Evolutionary conservation across 2,329 filamentous ascomycete species (phyloP).

Genomic region (Xylariaceae sp.): DNA sequence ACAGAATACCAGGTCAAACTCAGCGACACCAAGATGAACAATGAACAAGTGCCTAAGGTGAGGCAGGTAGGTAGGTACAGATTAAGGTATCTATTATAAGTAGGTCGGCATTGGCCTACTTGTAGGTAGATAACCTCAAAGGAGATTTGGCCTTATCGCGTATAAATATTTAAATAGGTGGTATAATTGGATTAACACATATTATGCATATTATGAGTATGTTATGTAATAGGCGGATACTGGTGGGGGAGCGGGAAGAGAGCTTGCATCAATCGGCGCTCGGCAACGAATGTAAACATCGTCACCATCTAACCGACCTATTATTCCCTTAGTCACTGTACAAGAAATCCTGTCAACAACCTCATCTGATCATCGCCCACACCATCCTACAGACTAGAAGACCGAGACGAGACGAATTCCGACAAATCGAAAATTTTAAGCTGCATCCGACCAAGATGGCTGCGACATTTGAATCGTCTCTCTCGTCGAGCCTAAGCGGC

Average conservation of each 20-base stretch:
- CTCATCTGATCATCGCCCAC: not conserved
- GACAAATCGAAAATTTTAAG: not conserved
- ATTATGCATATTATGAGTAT: not conserved
- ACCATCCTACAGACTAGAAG: not conserved
- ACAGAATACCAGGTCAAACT: too few species aligned
- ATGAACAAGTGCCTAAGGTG: too few species aligned
- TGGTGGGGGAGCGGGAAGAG: not conserved
- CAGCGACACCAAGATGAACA: too few species aligned
- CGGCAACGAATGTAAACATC: conserved; percentile 30
- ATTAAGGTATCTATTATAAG: too few species aligned
- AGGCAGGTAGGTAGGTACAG: too few species aligned
- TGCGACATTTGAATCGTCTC: conserved; percentile 61
- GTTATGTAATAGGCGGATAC: too few species aligned
- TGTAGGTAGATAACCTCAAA: too few species aligned
- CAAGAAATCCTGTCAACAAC: not conserved
- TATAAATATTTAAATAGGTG: too few species aligned
- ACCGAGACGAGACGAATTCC: not conserved
- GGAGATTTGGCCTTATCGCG: too few species aligned
- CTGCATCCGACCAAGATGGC: conserved; percentile 38
- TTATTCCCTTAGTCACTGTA: too few species aligned
- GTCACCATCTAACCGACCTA: not conserved
- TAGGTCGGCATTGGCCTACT: too few species aligned
- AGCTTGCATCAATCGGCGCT: conserved; percentile 8
- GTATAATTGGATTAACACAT: not conserved
- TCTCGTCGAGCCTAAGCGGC: conserved; percentile 57